Evolutionary conservation across 306 rosid species (phyloP).

Genomic region (Begonia masoniana): DNA sequence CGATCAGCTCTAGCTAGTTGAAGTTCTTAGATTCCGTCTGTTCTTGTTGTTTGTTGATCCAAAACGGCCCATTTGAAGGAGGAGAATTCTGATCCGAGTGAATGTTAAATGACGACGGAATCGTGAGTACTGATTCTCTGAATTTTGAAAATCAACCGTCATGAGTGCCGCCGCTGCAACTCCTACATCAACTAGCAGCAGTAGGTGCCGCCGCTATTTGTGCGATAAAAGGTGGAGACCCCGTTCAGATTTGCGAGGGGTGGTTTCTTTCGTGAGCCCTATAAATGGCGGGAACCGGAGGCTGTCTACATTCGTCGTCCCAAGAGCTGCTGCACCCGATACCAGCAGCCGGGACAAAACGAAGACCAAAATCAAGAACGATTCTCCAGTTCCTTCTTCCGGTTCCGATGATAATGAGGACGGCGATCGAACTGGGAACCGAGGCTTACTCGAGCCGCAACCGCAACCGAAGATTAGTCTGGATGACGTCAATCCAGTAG

Average conservation of each 20-base stretch:
- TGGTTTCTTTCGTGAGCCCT: background rate
- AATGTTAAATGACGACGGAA: too few relatives aligned
- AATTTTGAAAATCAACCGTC: background rate
- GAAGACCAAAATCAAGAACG: constrained; percentile 7
- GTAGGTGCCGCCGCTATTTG: constrained; percentile 1
- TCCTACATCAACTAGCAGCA: background rate
- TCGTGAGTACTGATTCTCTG: too few relatives aligned
- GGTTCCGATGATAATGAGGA: constrained; percentile 3
- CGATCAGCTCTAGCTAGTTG: too few relatives aligned
- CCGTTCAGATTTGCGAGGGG: background rate
- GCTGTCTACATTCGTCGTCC: background rate
- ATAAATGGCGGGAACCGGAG: constrained; percentile 2
- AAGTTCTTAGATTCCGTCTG: too few relatives aligned
- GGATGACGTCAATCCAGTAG: constrained; percentile 88
- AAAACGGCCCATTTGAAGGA: too few relatives aligned
- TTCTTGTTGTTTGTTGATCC: too few relatives aligned
- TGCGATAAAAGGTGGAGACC: constrained; percentile 2
- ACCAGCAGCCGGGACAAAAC: background rate
- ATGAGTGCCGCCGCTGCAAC: constrained; percentile 12
- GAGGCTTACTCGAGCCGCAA: constrained; percentile 8
- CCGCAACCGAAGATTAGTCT: constrained; percentile 39
- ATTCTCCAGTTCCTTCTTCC: background rate
- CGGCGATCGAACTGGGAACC: background rate
- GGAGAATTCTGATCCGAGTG: too few relatives aligned
- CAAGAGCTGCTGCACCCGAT: constrained; percentile 7